Base-by-base conservation (phyloP, 2,329 filamentous ascomycete species). In the Aspergillus intermedius region DNA sequence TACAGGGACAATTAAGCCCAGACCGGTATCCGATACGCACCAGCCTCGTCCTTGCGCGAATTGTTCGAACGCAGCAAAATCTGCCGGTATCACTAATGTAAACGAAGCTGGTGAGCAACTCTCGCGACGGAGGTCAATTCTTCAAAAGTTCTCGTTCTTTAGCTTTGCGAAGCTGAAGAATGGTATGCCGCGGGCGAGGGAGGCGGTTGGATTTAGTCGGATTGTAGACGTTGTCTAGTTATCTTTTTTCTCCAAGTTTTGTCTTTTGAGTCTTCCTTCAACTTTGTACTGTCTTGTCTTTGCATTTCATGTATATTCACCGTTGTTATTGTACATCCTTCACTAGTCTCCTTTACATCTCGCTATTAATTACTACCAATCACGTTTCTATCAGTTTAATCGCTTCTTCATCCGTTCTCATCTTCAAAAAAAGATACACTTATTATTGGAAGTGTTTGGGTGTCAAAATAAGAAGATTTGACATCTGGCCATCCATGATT, bases 1-100 rank as follows among this genome's bases (percentile, higher is more conserved):
- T n/a, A 49, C 60, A 1, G 53, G 55, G 5, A 41, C 28, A 4
- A 55, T 56, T 28, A 40, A 48, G 17, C 21, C 40, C 32, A 37
- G 3, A 30, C 10, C 30, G 19, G 35, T 17, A n/a, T 13, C 3
- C 21, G 9, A 28, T n/a, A 4, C 17, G 5, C 13, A 32, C 9
- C 8, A 6, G 10, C 12, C 10, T 12, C 25, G 19, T 9, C 6
- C 23, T 13, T 32, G 7, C 25, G 37, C n/a, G 4, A 15, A 7
- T 21, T 19, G n/a, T 44, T 28, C n/a, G n/a, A 37, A 22, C 23
- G 12, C 5, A 21, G 37, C 10, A 10, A 30, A 30, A 12, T 12
- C 25, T 4, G 4, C 10, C 25, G 25, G 25, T 30, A 30, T 30
- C 25, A 30, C 25, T 30, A 30, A 35, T 21, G 43, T 25, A 46